phyloP scores from a whole-genome alignment of 352 stramenopile genomes.

The Thalassiosira livingstoniorum region DNA sequence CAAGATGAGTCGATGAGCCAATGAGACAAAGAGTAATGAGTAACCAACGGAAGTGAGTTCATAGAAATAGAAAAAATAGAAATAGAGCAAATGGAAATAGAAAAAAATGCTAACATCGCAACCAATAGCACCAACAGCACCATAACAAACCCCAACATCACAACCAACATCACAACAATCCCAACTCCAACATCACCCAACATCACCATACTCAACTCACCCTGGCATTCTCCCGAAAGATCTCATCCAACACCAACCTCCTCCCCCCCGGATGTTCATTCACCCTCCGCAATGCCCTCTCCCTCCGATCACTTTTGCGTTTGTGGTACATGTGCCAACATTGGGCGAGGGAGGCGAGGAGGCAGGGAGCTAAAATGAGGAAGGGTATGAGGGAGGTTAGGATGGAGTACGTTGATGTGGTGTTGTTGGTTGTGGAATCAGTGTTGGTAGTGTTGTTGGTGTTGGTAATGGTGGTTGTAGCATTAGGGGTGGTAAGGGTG shows the following conservation, averaged over 20 bases:
- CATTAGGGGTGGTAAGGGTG: not conserved
- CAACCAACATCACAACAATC: no score
- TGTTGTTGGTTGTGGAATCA: not conserved
- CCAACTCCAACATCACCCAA: not conserved
- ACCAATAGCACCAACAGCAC: no score
- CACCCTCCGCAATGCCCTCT: slow-evolving; percentile 24
- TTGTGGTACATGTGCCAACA: slow-evolving; percentile 21
- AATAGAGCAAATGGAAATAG: not conserved
- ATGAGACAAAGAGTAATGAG: no score
- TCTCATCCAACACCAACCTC: slow-evolving; percentile 34
- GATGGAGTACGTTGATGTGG: slow-evolving; percentile 3
- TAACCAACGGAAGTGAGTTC: no score
- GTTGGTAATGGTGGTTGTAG: not conserved
- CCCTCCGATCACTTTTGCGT: not conserved
- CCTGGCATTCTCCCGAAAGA: slow-evolving; percentile 40
- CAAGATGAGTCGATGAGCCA: no score
- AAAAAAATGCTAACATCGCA: no score
- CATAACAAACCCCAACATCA: no score
- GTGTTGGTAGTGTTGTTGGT: not conserved
- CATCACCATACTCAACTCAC: slow-evolving; percentile 11
- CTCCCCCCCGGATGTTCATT: slow-evolving; percentile 31
- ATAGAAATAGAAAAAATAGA: no score
- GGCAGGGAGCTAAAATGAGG: slow-evolving; percentile 27
- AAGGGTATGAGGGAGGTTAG: slow-evolving; percentile 27
- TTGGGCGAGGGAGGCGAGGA: slow-evolving; percentile 23